phyloP scores from a whole-genome alignment of 352 stramenopile genomes.

The Labyrinthula sp. region DNA sequence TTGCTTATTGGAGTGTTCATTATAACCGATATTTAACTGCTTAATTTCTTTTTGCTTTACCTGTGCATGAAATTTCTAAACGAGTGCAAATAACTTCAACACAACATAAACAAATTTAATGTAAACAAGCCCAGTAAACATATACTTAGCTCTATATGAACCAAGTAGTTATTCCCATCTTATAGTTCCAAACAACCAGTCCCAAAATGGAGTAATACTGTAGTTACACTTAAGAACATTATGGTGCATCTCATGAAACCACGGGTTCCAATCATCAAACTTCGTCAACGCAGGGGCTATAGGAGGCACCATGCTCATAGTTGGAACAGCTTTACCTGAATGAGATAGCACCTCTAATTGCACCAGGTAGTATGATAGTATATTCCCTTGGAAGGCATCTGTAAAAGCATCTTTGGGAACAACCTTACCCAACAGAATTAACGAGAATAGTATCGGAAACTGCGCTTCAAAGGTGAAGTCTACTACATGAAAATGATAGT shows the following conservation, averaged over 20 bases:
- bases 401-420: too few species aligned
- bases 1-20: too few species aligned
- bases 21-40: too few species aligned
- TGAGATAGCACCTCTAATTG: conserved; percentile 17
- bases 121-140: too few species aligned
- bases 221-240: conserved; percentile 19
- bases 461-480: conserved; percentile 17
- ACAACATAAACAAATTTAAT: too few species aligned
- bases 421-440: too few species aligned
- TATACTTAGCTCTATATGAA: too few species aligned
- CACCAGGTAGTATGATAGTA: conserved; percentile 11
- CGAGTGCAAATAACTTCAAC: too few species aligned
- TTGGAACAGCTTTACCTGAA: conserved; percentile 20
- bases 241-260: conserved; percentile 23
- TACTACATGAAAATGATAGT: conserved; percentile 25
- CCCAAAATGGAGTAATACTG: conserved; percentile 11
- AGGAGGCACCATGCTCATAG: conserved; percentile 15
- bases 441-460: background rate
- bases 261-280: conserved; percentile 21
- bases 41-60: too few species aligned
- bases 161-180: conserved; percentile 7
- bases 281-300: background rate
- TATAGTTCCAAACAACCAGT: conserved; percentile 10
- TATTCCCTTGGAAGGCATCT: background rate
- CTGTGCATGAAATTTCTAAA: too few species aligned